Evolutionary conservation across 805 yeast genomes (phyloP), one percentile per base, ranked within the genome.

Genomic region (Priceomyces haplophilus): DNA sequence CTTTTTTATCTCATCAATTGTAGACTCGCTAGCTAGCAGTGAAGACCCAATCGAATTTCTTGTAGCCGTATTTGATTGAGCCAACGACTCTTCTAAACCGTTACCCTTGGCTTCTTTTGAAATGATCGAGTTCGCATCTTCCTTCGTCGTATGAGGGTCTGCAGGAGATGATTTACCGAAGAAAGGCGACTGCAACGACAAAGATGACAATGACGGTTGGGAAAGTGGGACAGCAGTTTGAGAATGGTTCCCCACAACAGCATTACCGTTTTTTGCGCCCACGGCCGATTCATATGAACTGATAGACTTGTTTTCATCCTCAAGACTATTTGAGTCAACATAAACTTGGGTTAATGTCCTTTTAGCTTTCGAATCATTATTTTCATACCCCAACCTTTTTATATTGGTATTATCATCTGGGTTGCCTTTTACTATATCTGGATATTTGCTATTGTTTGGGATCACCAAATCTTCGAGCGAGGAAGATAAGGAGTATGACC

Each of bases 71-170:
- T 25, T 35, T 4, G 38, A 34, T 27, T 35, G 33, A 4, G 34
- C 35, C 17, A 40, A 34, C 10, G 30, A 18, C 13, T 41, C 40
- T 23, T 37, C 40, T 10, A 41, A 21, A 3, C 33, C 38, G 17
- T 25, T 40, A 23, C 58, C 61, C 0, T 55, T 59, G 3, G 56
- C 45, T 30, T 63, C 62, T 34, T 60, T 64, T 31, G 63, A 56
- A 10, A 58, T 45, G 17, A 55, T 47, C 25, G 75, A 67, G 34
- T 61, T 73, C 15, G 77, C 81, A 50, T 78, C 80, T 24, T 74
- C 67, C 38, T 55, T 68, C 0, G 82, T 78, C 0, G 80, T 78
- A 36, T 64, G 69, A 0, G 82, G 82, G 46, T 69, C 61, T 0
- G 80, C 80, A 0, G 82, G 82, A 1, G 68, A 54, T 3, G 78